These are phyloP conservation scores for Trypanosoma platydactyli DNA, from an alignment of 208 protist genomes.

Conservation along the genomic window DNA sequence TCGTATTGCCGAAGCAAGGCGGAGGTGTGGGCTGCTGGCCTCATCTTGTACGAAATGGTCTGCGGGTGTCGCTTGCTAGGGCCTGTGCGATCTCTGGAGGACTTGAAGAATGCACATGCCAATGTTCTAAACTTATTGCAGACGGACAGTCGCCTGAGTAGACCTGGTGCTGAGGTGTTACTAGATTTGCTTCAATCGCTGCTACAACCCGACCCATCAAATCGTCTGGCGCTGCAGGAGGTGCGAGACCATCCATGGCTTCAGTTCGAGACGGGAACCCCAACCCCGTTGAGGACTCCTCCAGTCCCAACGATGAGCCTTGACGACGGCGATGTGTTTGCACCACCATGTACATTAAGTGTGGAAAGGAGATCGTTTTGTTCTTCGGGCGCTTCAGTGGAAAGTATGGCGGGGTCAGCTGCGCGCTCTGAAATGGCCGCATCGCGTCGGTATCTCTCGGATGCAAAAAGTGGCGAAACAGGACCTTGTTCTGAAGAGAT, in stretches of 20 bases:
- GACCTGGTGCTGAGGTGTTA: background rate
- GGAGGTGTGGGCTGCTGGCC: slow-evolving; percentile 35
- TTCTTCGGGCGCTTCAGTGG: background rate
- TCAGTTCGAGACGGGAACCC: background rate
- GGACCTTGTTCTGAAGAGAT: background rate
- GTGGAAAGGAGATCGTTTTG: background rate
- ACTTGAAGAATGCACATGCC: background rate
- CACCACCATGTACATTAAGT: background rate
- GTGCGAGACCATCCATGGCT: slow-evolving; percentile 11
- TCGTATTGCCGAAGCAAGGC: slow-evolving; percentile 21
- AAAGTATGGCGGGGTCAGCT: background rate
- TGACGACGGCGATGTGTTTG: no score
- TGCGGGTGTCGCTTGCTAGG: slow-evolving; percentile 17
- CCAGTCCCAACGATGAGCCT: no score
- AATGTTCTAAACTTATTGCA: background rate
- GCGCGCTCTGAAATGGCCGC: background rate
- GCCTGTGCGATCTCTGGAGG: background rate
- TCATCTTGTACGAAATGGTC: slow-evolving; percentile 40
- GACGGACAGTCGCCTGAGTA: background rate
- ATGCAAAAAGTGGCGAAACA: background rate
- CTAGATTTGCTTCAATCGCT: slow-evolving; percentile 1
- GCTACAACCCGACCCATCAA: slow-evolving; percentile 8
- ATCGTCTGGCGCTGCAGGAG: slow-evolving; percentile 1
- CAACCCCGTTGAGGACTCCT: no score
- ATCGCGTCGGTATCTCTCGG: background rate